phyloP scores from a whole-genome alignment of 1,284 basidiomycete genomes.

The Rhodotorula sp. region DNA sequence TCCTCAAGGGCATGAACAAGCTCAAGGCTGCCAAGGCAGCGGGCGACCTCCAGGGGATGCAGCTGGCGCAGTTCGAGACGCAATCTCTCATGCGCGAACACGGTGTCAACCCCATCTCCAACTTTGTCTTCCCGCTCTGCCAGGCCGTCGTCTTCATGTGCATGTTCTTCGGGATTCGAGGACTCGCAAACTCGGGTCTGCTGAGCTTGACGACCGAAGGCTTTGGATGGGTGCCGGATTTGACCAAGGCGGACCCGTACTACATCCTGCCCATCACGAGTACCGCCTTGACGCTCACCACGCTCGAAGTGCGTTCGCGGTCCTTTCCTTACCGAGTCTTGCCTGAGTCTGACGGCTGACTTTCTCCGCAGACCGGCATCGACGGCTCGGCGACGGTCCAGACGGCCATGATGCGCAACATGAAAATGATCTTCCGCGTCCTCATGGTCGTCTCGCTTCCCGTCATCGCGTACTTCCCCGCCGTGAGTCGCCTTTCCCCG shows the following conservation, averaged over 20 bases:
- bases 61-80: constrained; percentile 60
- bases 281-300: constrained; percentile 65
- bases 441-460: constrained; percentile 61
- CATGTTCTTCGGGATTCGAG: constrained; percentile 79
- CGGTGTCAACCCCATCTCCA: constrained; percentile 63
- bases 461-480: constrained; percentile 57
- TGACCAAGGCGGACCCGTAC: constrained; percentile 75
- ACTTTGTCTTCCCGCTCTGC: constrained; percentile 62
- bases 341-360: not conserved
- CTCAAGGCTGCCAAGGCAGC: constrained; percentile 53
- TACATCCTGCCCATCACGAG: constrained; percentile 70
- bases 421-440: constrained; percentile 70
- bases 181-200: constrained; percentile 68
- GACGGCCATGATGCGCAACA: constrained; percentile 60
- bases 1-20: constrained; percentile 60
- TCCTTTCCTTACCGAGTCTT: not conserved
- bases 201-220: constrained; percentile 75
- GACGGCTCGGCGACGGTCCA: constrained; percentile 61
- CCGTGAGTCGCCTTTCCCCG: constrained; percentile 20
- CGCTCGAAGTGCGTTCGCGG: constrained; percentile 62
- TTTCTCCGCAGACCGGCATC: constrained; percentile 56
- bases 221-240: constrained; percentile 69
- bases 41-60: constrained; percentile 60
- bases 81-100: constrained; percentile 66
- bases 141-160: constrained; percentile 79